phyloP scores from a whole-genome alignment of 495 filamentous ascomycete species.

The Tuber melanosporum region DNA sequence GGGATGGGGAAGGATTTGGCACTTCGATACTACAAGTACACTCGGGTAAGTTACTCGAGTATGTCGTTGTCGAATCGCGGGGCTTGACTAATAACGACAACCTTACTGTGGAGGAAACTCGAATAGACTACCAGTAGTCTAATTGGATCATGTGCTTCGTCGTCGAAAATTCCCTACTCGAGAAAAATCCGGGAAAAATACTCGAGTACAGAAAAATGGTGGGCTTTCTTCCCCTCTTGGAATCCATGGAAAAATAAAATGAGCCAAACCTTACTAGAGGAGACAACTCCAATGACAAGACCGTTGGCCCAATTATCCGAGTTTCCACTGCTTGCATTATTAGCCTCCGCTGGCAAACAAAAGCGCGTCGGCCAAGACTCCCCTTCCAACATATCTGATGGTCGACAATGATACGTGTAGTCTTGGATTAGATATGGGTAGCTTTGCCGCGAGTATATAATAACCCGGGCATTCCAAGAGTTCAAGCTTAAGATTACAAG shows the following conservation, averaged over 20 bases:
- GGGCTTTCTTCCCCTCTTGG: neutral
- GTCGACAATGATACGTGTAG: too few relatives aligned
- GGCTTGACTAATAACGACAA: neutral
- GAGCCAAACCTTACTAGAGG: neutral
- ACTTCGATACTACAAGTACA: too few relatives aligned
- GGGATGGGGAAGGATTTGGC: too few relatives aligned
- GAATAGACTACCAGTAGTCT: too few relatives aligned
- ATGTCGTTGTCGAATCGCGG: neutral
- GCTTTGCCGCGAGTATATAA: neutral
- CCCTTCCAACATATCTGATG: too few relatives aligned
- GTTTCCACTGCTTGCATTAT: neutral
- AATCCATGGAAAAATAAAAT: neutral
- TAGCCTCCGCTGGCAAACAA: neutral
- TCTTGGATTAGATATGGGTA: neutral
- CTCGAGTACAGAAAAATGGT: neutral
- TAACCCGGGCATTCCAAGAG: neutral
- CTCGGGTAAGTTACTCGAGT: neutral
- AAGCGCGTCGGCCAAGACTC: neutral
- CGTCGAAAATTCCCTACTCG: neutral
- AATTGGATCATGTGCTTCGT: too few relatives aligned
- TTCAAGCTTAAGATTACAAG: too few relatives aligned
- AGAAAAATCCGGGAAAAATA: neutral
- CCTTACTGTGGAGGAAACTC: neutral
- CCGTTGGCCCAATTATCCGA: neutral
- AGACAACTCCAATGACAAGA: too few relatives aligned